phyloP scores from a whole-genome alignment of 768 basidiomycete genomes.

The Hypsizygus marmoreus region DNA sequence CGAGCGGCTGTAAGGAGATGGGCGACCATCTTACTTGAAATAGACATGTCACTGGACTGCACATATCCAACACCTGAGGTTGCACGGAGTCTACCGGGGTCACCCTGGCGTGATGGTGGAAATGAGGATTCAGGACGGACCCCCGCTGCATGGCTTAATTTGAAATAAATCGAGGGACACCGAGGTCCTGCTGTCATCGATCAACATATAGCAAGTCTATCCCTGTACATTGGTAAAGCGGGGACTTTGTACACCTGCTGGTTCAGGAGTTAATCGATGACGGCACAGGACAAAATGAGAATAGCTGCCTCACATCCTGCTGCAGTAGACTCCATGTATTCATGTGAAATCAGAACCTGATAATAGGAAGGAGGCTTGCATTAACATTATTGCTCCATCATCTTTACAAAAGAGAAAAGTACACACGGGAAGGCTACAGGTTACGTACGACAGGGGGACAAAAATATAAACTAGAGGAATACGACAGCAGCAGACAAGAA shows the following conservation, averaged over 20 bases:
- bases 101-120: background rate
- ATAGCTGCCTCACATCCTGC: slow-evolving; percentile 11
- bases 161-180: slow-evolving; percentile 5
- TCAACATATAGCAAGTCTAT: slow-evolving; percentile 8
- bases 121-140: slow-evolving; percentile 4
- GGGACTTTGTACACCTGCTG: background rate
- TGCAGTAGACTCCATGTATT: slow-evolving; percentile 2
- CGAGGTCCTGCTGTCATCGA: slow-evolving; percentile 2
- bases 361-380: slow-evolving; percentile 1
- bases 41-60: slow-evolving; percentile 2
- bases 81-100: slow-evolving; percentile 6
- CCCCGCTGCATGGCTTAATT: slow-evolving; percentile 14
- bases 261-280: slow-evolving; percentile 16
- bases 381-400: slow-evolving; percentile 6
- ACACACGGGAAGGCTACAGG: slow-evolving; percentile 5
- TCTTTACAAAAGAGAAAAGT: slow-evolving; percentile 11
- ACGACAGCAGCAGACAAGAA: slow-evolving; percentile 6
- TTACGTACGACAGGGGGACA: background rate
- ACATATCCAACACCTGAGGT: no score
- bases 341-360: slow-evolving; percentile 8
- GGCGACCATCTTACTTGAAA: background rate
- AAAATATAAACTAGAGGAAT: slow-evolving; percentile 1
- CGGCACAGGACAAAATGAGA: slow-evolving; percentile 10
- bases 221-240: slow-evolving; percentile 7
- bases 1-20: no score